Conservation (phyloP, 768 basidiomycete genomes). For the Hemileccinum rubropunctum region DNA sequence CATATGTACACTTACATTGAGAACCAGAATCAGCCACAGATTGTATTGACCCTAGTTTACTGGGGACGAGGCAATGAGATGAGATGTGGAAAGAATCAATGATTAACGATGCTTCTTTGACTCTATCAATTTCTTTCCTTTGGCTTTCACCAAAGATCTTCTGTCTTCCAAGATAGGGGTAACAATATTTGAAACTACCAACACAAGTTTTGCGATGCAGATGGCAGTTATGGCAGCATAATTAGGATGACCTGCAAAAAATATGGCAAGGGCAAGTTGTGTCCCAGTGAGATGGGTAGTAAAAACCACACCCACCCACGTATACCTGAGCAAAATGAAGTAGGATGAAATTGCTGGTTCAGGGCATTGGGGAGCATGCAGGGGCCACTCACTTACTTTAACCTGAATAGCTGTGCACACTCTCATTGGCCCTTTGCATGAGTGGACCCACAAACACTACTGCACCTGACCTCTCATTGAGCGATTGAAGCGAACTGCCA, state of each 20-base stretch:
- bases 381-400: no score
- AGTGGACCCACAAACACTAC: no score
- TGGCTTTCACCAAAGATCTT: conserved; percentile 16
- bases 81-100: neutral
- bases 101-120: conserved; percentile 55
- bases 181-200: conserved; percentile 79
- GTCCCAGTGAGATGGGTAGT: neutral
- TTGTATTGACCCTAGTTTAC: conserved; percentile 5
- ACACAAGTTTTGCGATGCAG: conserved; percentile 77
- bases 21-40: neutral
- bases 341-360: conserved; percentile 81
- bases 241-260: conserved; percentile 68
- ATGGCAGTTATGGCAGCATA: conserved; percentile 89
- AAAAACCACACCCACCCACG: conserved; percentile 70
- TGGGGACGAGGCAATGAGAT: neutral
- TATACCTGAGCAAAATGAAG: conserved; percentile 67
- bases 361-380: no score
- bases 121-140: conserved; percentile 31
- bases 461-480: no score
- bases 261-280: conserved; percentile 1
- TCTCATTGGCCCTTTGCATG: no score
- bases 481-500: no score
- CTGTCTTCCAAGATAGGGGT: conserved; percentile 73
- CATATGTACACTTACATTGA: neutral
- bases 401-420: no score